A percentile compares a stretch with the other conserved stretches of the same genome.
phyloP scores from a whole-genome alignment of 192 early-diverging fungal species.

The Lunasporangiospora selenospora region DNA sequence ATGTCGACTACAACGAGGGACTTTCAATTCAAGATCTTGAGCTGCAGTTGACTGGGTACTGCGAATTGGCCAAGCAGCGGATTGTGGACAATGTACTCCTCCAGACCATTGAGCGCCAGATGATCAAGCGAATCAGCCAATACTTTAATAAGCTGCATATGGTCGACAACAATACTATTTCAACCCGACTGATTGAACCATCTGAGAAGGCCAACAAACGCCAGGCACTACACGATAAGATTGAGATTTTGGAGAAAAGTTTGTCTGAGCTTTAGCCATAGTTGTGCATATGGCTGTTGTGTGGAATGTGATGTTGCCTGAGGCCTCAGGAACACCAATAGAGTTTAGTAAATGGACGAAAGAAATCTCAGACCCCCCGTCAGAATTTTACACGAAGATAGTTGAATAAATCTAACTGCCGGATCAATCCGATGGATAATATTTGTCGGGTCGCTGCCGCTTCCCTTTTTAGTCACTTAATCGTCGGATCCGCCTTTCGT shows the following conservation, averaged over 20 bases:
- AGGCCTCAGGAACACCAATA: too few species aligned
- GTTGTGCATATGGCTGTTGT: too few species aligned
- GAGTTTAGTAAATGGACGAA: too few species aligned
- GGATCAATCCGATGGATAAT: too few species aligned
- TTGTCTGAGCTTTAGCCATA: constrained; percentile 20
- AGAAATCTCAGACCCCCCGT: too few species aligned
- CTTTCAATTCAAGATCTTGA: constrained; percentile 20
- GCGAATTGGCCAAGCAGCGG: constrained; percentile 23
- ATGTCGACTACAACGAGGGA: constrained; percentile 20
- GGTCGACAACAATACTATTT: constrained; percentile 23
- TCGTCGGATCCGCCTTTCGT: too few species aligned
- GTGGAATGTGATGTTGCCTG: too few species aligned
- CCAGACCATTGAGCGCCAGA: constrained; percentile 33
- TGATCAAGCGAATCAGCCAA: constrained; percentile 25
- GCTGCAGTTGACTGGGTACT: constrained; percentile 22
- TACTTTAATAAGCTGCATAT: constrained; percentile 26
- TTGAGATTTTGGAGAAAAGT: constrained; percentile 19
- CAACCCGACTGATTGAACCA: constrained; percentile 21
- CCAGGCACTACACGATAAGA: constrained; percentile 25
- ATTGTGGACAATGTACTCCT: constrained; percentile 40
- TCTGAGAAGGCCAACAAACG: constrained; percentile 5
- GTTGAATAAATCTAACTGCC: too few species aligned
- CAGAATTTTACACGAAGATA: too few species aligned
- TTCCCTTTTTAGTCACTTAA: too few species aligned
- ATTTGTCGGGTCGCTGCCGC: too few species aligned